Evolutionary conservation across 495 filamentous ascomycete genomes (phyloP).

Genomic region (Aspergillus egyptiacus): DNA sequence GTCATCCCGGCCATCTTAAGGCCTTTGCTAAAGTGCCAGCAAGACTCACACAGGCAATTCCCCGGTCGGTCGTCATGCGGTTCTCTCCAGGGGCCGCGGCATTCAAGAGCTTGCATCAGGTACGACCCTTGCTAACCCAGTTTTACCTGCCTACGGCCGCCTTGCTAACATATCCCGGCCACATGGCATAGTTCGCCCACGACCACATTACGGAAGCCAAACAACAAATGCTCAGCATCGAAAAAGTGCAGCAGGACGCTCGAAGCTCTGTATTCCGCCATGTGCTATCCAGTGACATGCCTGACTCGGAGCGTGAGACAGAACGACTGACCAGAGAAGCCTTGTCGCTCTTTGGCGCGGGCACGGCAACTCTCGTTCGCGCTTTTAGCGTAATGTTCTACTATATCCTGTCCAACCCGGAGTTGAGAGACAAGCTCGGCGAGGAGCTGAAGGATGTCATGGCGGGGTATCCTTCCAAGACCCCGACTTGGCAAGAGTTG

Average conservation of each 20-base stretch:
- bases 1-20: too few relatives aligned
- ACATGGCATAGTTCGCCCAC: neutral
- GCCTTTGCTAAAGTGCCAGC: too few relatives aligned
- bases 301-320: neutral
- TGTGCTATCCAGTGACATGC: slow-evolving; percentile 1
- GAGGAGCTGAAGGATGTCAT: slow-evolving; percentile 8
- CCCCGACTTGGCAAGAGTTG: slow-evolving; percentile 3
- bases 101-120: neutral
- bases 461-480: neutral
- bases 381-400: slow-evolving; percentile 1
- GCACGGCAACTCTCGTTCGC: neutral
- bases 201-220: neutral
- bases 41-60: too few relatives aligned
- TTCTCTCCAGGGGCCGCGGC: neutral
- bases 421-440: neutral
- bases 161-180: too few relatives aligned
- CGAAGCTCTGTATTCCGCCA: slow-evolving; percentile 7
- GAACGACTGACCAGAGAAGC: neutral
- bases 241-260: neutral
- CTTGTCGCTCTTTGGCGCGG: slow-evolving; percentile 1
- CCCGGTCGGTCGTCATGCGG: neutral
- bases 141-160: neutral
- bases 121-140: neutral
- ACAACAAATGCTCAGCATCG: neutral
- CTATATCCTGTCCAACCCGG: neutral